These are phyloP conservation scores for Cyphellophora attinorum DNA, from an alignment of 2,329 filamentous ascomycete genomes.

Conservation along the genomic window DNA sequence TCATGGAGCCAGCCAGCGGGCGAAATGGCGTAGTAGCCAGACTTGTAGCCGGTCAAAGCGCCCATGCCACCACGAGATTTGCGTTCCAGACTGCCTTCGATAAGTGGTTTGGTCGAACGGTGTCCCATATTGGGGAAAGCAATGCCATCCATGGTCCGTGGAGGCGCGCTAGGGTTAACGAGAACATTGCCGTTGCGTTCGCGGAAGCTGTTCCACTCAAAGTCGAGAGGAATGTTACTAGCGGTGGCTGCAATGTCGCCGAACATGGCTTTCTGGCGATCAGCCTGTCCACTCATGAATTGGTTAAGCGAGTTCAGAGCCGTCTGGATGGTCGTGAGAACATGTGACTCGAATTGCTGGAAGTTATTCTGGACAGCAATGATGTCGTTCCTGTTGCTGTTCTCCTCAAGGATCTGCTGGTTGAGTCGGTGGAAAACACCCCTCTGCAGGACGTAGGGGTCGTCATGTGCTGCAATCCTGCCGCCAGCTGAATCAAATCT, in stretches of 20 bases:
- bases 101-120: constrained; percentile 64
- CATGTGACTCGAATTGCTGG: constrained; percentile 73
- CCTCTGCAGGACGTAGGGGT: constrained; percentile 80
- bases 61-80: constrained; percentile 85
- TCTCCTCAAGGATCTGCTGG: constrained; percentile 89
- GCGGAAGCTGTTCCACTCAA: constrained; percentile 85
- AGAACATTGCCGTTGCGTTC: constrained; percentile 61
- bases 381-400: constrained; percentile 82
- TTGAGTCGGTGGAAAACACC: constrained; percentile 74
- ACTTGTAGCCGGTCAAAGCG: constrained; percentile 61
- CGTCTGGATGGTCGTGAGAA: constrained; percentile 73
- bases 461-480: constrained; percentile 60
- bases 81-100: constrained; percentile 81
- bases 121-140: constrained; percentile 86
- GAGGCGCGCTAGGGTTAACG: constrained; percentile 65
- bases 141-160: constrained; percentile 64
- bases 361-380: constrained; percentile 88
- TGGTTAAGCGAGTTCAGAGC: constrained; percentile 76
- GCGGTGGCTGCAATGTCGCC: constrained; percentile 69
- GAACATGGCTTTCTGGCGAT: constrained; percentile 73
- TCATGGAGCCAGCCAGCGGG: constrained; percentile 85
- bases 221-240: constrained; percentile 70
- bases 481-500: constrained; percentile 67
- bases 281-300: constrained; percentile 68
- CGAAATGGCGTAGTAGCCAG: constrained; percentile 83